phyloP scores from a whole-genome alignment of 169 alveolate species.

The Eimeria tenella region DNA sequence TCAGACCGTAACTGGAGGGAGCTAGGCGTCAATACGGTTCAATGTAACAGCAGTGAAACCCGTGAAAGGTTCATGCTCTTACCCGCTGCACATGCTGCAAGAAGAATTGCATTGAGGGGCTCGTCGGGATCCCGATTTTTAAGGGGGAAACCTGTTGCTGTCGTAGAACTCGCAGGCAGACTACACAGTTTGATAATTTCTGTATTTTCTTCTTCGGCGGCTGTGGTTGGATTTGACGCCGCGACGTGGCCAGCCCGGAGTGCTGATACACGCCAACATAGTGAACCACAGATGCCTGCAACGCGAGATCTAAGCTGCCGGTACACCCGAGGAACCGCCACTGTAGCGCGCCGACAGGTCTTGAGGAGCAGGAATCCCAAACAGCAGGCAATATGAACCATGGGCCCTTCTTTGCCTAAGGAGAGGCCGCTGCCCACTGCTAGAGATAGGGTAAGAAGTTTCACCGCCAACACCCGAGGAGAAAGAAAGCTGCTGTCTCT shows the following conservation, averaged over 20 bases:
- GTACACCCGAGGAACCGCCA: conserved; percentile 4
- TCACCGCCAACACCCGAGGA: conserved; percentile 78
- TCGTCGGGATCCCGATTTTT: background rate
- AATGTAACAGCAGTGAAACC: background rate
- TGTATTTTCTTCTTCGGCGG: no score
- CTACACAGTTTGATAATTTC: no score
- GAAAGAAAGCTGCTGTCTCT: conserved; percentile 38
- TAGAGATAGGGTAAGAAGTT: conserved; percentile 82
- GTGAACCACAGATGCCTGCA: background rate
- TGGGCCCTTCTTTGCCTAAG: conserved; percentile 90
- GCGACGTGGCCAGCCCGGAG: no score
- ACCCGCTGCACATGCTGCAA: conserved; percentile 55
- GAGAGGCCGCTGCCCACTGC: conserved; percentile 87
- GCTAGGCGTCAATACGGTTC: background rate
- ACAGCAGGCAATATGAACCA: conserved; percentile 87
- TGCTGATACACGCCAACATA: no score
- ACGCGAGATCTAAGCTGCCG: background rate
- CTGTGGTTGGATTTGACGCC: no score
- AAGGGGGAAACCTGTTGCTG: background rate
- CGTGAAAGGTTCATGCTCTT: background rate
- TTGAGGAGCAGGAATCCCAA: conserved; percentile 73
- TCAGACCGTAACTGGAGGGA: background rate
- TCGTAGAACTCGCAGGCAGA: no score
- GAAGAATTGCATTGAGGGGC: conserved; percentile 16
- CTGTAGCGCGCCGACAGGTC: conserved; percentile 20